Percentiles rank a stretch among this genome's conserved stretches.
Evolutionary conservation across 129 eudicot genomes (phyloP).

Genomic region (Artemisia argyi): DNA sequence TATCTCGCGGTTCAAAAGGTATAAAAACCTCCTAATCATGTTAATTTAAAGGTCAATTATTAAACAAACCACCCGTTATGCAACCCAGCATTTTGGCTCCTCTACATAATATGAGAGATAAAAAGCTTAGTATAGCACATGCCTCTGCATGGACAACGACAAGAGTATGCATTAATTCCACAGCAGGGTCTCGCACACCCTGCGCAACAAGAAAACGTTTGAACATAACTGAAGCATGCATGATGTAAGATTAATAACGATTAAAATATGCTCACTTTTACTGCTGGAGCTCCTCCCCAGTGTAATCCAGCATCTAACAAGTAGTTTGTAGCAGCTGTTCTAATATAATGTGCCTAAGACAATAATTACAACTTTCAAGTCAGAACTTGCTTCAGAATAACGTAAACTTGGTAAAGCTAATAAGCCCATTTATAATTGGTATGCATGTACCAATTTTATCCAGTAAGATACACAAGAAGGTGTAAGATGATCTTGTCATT

Average conservation of each 20-base stretch:
- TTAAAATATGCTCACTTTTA: slow-evolving; percentile 50
- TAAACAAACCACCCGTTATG: background rate
- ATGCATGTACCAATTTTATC: background rate
- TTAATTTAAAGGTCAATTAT: background rate
- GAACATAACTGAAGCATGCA: slow-evolving; percentile 1
- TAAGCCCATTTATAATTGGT: no score
- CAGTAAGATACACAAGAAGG: background rate
- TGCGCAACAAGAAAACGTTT: slow-evolving; percentile 27
- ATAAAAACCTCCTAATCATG: no score
- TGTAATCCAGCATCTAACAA: slow-evolving; percentile 89
- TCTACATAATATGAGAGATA: background rate
- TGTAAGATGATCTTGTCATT: background rate
- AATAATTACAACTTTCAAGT: slow-evolving; percentile 3
- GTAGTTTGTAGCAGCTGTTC: slow-evolving; percentile 73
- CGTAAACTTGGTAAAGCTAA: no score
- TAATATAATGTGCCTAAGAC: slow-evolving; percentile 63
- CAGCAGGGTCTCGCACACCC: slow-evolving; percentile 95
- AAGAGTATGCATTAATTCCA: slow-evolving; percentile 76
- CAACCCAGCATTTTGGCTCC: background rate
- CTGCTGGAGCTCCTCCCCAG: slow-evolving; percentile 95
- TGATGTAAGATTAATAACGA: background rate
- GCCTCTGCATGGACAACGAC: slow-evolving; percentile 96
- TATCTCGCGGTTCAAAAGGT: no score
- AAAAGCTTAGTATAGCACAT: slow-evolving; percentile 10
- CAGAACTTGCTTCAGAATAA: background rate